These are phyloP conservation scores for Phialophora expanda DNA, from an alignment of 2,329 filamentous ascomycete genomes.

Conservation along the genomic window DNA sequence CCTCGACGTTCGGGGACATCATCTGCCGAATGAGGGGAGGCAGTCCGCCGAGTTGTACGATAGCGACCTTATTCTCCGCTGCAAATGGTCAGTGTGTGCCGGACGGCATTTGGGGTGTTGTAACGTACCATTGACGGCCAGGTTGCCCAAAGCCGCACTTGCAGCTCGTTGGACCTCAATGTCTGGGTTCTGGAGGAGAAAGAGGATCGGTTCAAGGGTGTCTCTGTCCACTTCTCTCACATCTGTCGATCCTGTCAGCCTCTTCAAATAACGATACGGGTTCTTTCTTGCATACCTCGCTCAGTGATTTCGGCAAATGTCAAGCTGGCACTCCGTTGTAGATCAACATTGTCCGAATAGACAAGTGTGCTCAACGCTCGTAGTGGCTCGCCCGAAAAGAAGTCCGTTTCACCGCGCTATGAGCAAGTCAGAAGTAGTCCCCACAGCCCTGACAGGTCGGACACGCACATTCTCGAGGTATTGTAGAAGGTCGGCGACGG, in stretches of 20 bases:
- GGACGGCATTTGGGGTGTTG: slow-evolving; percentile 30
- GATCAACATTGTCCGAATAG: slow-evolving; percentile 97
- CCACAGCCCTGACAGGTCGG: background rate
- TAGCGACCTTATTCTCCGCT: slow-evolving; percentile 98
- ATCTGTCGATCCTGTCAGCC: slow-evolving; percentile 64
- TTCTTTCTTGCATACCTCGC: slow-evolving; percentile 67
- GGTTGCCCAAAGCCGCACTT: slow-evolving; percentile 91
- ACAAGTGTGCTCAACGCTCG: slow-evolving; percentile 93
- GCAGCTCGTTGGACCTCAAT: slow-evolving; percentile 97
- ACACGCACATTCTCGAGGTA: slow-evolving; percentile 90
- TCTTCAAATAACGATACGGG: background rate
- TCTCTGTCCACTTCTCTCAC: slow-evolving; percentile 93
- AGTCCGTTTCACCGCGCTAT: slow-evolving; percentile 94
- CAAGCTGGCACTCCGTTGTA: slow-evolving; percentile 94
- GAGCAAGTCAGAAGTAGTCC: slow-evolving; percentile 35
- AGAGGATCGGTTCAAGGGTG: slow-evolving; percentile 93
- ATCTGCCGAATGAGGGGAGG: slow-evolving; percentile 94
- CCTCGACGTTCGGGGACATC: slow-evolving; percentile 96
- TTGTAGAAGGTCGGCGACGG: slow-evolving; percentile 90
- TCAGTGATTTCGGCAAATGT: slow-evolving; percentile 99
- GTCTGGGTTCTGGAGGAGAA: slow-evolving; percentile 90
- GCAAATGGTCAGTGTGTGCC: slow-evolving; percentile 50
- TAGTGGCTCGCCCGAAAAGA: slow-evolving; percentile 94
- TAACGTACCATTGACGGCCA: slow-evolving; percentile 89
- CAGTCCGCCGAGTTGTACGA: slow-evolving; percentile 88